Conservation (phyloP, 352 stramenopile genomes). For the Thalassiosira oceanica region DNA sequence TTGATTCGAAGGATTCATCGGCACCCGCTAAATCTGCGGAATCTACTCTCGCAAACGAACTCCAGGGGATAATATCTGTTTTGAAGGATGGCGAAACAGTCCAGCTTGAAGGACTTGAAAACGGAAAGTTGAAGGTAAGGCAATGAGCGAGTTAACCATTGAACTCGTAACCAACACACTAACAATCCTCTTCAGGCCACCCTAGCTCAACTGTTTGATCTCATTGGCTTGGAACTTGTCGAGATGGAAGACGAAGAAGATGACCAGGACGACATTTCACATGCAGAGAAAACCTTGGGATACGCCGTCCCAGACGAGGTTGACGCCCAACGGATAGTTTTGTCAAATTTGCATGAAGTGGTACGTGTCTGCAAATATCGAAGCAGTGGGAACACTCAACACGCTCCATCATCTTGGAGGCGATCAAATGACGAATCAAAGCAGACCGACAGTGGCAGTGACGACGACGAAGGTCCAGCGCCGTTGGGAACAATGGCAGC, state of each 20-base stretch:
- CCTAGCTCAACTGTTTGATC: constrained; percentile 55
- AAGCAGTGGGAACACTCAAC: constrained; percentile 14
- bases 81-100: constrained; percentile 63
- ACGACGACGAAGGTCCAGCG: constrained; percentile 65
- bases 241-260: constrained; percentile 60
- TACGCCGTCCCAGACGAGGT: constrained; percentile 55
- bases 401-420: constrained; percentile 27
- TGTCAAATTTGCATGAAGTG: constrained; percentile 30
- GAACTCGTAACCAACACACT: no score
- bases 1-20: constrained; percentile 26
- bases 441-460: constrained; percentile 20
- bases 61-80: constrained; percentile 45
- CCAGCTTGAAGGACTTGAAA: constrained; percentile 61
- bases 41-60: constrained; percentile 37
- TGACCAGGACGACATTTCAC: constrained; percentile 27
- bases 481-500: constrained; percentile 46
- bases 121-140: constrained; percentile 62
- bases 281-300: constrained; percentile 36
- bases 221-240: constrained; percentile 54
- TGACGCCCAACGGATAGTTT: constrained; percentile 1
- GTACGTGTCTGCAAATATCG: constrained; percentile 29
- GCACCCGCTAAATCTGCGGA: no score
- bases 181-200: no score
- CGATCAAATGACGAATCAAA: background rate
- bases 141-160: no score